A percentile compares a stretch with the other conserved stretches of the same genome.
phyloP scores from a whole-genome alignment of 768 basidiomycete genomes.

The Lactarius psammicola region DNA sequence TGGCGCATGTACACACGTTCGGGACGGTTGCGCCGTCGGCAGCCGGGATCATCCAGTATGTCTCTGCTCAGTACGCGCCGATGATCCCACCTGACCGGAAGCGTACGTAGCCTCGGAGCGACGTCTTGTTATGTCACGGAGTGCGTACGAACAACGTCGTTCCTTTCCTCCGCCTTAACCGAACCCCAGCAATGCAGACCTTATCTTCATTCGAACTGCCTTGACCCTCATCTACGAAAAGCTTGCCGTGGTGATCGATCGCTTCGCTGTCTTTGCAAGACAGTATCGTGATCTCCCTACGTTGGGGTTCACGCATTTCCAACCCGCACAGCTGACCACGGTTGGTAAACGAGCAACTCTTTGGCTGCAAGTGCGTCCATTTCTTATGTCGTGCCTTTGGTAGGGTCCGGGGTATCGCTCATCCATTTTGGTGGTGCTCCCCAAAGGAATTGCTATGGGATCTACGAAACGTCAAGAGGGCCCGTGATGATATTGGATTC shows the following conservation, averaged over 20 bases:
- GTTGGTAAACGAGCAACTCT: constrained; percentile 96
- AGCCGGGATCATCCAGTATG: constrained; percentile 92
- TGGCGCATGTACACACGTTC: constrained; percentile 99
- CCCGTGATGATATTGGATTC: constrained; percentile 90
- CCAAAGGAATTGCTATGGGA: constrained; percentile 95
- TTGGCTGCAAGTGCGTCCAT: constrained; percentile 78
- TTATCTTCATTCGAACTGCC: constrained; percentile 92
- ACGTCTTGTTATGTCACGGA: constrained; percentile 99
- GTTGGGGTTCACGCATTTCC: constrained; percentile 97
- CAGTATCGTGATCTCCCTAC: constrained; percentile 88
- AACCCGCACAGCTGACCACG: constrained; percentile 96
- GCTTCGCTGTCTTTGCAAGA: constrained; percentile 79
- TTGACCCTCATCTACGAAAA: constrained; percentile 82
- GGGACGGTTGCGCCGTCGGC: constrained; percentile 91
- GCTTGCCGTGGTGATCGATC: constrained; percentile 86
- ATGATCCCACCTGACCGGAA: neutral
- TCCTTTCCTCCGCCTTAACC: neutral
- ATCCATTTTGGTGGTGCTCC: neutral
- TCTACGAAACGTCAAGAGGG: constrained; percentile 86
- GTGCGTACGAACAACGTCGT: constrained; percentile 45
- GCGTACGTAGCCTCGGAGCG: constrained; percentile 69
- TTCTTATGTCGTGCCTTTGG: neutral
- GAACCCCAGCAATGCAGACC: constrained; percentile 84
- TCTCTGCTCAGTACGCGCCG: constrained; percentile 19
- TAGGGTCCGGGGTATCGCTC: neutral